phyloP scores from a whole-genome alignment of 129 eudicot genomes.

The Lonicera japonica region DNA sequence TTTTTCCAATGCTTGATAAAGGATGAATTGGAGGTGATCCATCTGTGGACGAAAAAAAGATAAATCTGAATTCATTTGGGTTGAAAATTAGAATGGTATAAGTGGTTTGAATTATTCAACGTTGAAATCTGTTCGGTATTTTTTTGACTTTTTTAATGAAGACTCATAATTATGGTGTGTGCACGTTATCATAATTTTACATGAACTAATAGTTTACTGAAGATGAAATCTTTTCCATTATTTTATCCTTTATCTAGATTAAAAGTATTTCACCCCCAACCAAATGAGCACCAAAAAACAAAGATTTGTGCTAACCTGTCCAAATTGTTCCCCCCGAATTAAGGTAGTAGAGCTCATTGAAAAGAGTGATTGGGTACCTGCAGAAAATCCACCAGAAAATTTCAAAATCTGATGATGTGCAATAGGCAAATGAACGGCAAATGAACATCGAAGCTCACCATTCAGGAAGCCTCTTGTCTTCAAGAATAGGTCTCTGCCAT shows the following conservation, averaged over 20 bases:
- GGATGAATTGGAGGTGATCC: constrained; percentile 73
- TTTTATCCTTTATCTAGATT: neutral
- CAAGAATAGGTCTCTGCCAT: constrained; percentile 84
- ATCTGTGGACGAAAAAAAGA: constrained; percentile 36
- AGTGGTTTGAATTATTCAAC: too few relatives aligned
- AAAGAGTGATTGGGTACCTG: constrained; percentile 89
- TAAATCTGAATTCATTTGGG: neutral
- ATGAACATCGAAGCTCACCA: constrained; percentile 46
- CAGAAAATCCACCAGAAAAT: constrained; percentile 22
- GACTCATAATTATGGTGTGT: too few relatives aligned
- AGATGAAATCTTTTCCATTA: neutral
- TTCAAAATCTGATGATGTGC: constrained; percentile 9
- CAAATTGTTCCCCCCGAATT: constrained; percentile 92
- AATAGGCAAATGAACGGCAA: neutral
- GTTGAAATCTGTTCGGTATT: too few relatives aligned
- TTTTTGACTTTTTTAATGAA: too few relatives aligned
- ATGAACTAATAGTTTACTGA: neutral
- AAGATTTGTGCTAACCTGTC: constrained; percentile 53
- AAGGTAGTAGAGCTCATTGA: constrained; percentile 92
- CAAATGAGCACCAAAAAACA: neutral
- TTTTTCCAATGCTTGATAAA: constrained; percentile 42
- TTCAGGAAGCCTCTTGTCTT: constrained; percentile 75
- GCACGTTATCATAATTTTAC: too few relatives aligned
- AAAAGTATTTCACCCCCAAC: neutral
- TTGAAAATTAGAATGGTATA: neutral